Conservation (phyloP, 768 basidiomycete species). For the Tephrocybe rancida region DNA sequence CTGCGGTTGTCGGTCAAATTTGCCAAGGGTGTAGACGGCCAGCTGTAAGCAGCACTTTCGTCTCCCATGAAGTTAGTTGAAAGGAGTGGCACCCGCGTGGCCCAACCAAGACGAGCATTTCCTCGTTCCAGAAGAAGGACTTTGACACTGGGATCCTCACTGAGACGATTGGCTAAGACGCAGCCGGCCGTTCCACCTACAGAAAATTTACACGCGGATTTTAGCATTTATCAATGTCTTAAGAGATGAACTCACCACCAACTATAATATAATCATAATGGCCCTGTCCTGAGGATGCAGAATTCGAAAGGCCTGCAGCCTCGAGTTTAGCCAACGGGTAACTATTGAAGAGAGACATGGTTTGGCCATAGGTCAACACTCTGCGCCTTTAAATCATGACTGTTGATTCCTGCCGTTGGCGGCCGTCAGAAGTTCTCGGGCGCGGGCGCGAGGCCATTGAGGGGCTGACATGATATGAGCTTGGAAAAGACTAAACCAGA, state of each 20-base stretch:
- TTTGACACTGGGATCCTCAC: constrained; percentile 25
- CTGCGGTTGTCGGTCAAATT: constrained; percentile 7
- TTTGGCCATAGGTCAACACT: not conserved
- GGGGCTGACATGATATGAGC: no score
- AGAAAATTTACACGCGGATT: not conserved
- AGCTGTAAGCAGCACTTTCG: constrained; percentile 17
- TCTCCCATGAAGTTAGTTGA: constrained; percentile 26
- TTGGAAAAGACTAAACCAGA: no score
- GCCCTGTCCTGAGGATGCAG: not conserved
- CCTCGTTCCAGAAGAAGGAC: constrained; percentile 41
- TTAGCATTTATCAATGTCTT: not conserved
- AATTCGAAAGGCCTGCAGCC: not conserved
- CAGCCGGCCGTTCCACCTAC: constrained; percentile 42
- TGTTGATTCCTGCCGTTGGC: not conserved
- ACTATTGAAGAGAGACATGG: not conserved
- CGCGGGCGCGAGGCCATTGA: no score
- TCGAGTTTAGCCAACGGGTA: constrained; percentile 5
- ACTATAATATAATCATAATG: constrained; percentile 9
- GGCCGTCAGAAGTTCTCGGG: not conserved
- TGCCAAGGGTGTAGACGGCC: constrained; percentile 16
- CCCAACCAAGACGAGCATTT: constrained; percentile 27
- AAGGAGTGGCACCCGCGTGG: constrained; percentile 32
- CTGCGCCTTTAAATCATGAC: not conserved
- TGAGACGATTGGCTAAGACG: constrained; percentile 38
- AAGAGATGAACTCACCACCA: not conserved